These are phyloP conservation scores for Lunasporangiospora selenospora DNA, from an alignment of 192 early-diverging fungal species.

Conservation along the genomic window DNA sequence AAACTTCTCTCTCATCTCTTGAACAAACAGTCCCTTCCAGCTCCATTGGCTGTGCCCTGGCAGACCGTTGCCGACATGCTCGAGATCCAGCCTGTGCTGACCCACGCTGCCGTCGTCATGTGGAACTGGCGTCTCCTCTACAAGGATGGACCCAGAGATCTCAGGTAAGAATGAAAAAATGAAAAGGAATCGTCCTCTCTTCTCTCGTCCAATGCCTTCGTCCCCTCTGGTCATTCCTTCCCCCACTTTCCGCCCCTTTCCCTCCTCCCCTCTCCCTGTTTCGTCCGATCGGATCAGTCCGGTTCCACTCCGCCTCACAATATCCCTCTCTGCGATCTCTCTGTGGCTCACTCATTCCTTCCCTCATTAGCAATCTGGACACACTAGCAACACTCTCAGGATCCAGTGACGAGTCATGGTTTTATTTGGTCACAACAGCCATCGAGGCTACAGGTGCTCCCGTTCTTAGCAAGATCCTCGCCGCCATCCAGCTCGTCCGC, in stretches of 20 bases:
- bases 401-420: constrained; percentile 94
- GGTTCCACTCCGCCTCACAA: no score
- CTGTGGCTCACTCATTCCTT: neutral
- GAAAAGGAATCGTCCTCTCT: constrained; percentile 3
- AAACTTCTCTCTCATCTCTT: neutral
- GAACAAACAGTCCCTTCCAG: constrained; percentile 69
- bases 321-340: constrained; percentile 1
- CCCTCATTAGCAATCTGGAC: constrained; percentile 72
- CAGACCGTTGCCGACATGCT: constrained; percentile 72
- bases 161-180: constrained; percentile 59
- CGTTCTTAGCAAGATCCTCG: constrained; percentile 70
- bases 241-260: no score
- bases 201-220: no score
- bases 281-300: no score
- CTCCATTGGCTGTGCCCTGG: constrained; percentile 86
- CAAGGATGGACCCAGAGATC: constrained; percentile 73
- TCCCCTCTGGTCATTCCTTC: no score
- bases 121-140: constrained; percentile 96
- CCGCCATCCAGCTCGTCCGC: constrained; percentile 64
- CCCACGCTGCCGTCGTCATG: constrained; percentile 85
- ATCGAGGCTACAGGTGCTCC: constrained; percentile 86
- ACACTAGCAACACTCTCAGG: constrained; percentile 87
- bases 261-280: no score
- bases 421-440: constrained; percentile 90
- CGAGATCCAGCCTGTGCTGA: constrained; percentile 86